A percentile compares a stretch with the other conserved stretches of the same genome.
These are phyloP conservation scores for Kluyveromyces nonfermentans DNA, from an alignment of 805 yeast genomes.

Conservation along the genomic window DNA sequence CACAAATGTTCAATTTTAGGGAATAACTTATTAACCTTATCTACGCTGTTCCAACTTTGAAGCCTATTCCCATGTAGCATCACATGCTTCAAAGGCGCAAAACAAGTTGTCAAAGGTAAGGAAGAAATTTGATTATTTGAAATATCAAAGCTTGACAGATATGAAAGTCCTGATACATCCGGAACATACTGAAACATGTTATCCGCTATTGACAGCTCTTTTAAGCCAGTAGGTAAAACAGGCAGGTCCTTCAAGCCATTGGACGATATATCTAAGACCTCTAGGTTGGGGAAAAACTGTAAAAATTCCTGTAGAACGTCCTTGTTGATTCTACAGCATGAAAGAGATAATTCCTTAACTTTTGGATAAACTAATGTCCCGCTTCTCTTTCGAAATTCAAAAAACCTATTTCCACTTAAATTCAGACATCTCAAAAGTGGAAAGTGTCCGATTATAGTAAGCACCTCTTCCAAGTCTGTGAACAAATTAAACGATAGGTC, in stretches of 20 bases:
- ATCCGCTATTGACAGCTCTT: constrained; percentile 17
- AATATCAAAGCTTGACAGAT: neutral
- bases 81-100: constrained; percentile 32
- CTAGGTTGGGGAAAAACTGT: constrained; percentile 31
- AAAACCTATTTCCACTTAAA: constrained; percentile 46
- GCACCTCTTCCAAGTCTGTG: constrained; percentile 31
- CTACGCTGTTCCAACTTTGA: constrained; percentile 39
- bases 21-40: constrained; percentile 30
- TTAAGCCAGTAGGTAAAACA: constrained; percentile 8
- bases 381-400: constrained; percentile 4
- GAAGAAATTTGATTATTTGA: neutral
- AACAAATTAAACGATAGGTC: constrained; percentile 58
- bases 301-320: constrained; percentile 7
- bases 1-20: constrained; percentile 39
- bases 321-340: constrained; percentile 14
- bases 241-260: constrained; percentile 12
- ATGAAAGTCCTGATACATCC: neutral
- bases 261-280: constrained; percentile 20
- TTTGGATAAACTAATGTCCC: constrained; percentile 1
- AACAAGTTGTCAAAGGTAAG: neutral
- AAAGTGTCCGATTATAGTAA: constrained; percentile 30
- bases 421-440: constrained; percentile 35
- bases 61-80: constrained; percentile 41
- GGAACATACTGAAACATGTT: constrained; percentile 8
- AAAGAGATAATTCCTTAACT: constrained; percentile 16